These are phyloP conservation scores for Thuidium tamariscinum DNA, from an alignment of 225 moss, liverwort and hornwort genomes.

Conservation along the genomic window DNA sequence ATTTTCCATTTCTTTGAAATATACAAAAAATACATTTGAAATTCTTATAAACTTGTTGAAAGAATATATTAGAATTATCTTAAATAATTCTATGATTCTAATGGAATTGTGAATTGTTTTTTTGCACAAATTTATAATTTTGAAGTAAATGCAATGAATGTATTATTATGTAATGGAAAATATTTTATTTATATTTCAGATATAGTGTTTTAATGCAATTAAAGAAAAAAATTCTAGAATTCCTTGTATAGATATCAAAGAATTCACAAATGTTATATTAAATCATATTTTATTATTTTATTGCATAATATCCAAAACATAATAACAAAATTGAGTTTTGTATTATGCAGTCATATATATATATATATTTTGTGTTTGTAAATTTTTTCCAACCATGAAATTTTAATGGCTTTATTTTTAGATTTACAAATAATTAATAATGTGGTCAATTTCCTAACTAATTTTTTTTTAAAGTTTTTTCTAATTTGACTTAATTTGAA, in stretches of 20 bases:
- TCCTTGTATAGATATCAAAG: rapidly evolving
- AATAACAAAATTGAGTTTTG: not conserved
- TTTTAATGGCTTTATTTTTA: not conserved
- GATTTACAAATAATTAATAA: not conserved
- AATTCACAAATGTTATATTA: not conserved
- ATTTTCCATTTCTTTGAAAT: no score
- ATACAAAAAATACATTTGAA: not conserved
- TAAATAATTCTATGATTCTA: no score
- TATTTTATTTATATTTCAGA: no score
- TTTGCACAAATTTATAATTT: not conserved
- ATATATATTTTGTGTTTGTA: not conserved
- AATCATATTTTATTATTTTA: not conserved
- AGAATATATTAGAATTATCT: not conserved
- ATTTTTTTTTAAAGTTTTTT: not conserved
- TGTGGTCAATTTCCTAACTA: rapidly evolving
- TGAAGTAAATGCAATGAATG: not conserved
- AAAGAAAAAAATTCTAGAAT: not conserved
- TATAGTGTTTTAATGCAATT: not conserved
- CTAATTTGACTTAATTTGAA: not conserved
- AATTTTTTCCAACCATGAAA: not conserved
- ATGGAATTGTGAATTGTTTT: not conserved
- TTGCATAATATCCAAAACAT: rapidly evolving
- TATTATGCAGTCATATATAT: no score
- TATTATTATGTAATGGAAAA: no score
- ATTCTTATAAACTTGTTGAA: not conserved